Evolutionary conservation across 352 stramenopile genomes (phyloP).

Genomic region (Albugo candida): DNA sequence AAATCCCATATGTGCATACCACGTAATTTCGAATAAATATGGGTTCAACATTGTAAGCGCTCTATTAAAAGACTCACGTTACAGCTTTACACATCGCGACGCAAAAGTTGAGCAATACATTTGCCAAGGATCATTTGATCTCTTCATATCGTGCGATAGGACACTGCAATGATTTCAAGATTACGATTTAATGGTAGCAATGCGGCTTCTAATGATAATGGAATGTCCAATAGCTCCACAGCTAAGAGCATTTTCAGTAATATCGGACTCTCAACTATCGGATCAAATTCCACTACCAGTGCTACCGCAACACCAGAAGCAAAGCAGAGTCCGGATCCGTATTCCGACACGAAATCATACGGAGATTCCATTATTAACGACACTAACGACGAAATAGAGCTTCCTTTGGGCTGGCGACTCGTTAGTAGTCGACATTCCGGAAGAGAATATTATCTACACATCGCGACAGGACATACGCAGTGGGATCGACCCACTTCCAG

Average conservation of each 20-base stretch:
- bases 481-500: conserved; percentile 45
- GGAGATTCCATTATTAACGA: conserved; percentile 11
- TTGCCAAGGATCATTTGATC: too few relatives aligned
- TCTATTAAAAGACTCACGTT: too few relatives aligned
- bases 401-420: conserved; percentile 44
- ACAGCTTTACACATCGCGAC: too few relatives aligned
- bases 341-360: conserved; percentile 18
- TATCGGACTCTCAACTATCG: conserved; percentile 13
- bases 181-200: conserved; percentile 27
- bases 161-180: conserved; percentile 33
- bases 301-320: conserved; percentile 13
- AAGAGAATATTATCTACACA: conserved; percentile 51
- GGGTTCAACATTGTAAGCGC: too few relatives aligned
- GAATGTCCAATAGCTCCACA: conserved; percentile 12
- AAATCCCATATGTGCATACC: too few relatives aligned
- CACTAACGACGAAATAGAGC: conserved; percentile 10
- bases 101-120: too few relatives aligned
- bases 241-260: conserved; percentile 47
- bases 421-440: conserved; percentile 43
- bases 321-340: conserved; percentile 20
- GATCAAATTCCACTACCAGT: background rate
- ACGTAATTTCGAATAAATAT: too few relatives aligned
- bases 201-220: conserved; percentile 13
- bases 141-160: too few relatives aligned
- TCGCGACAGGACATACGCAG: conserved; percentile 39